Percentiles rank a stretch among this genome's conserved stretches.
Conservation (phyloP, 345 rosid genomes). For the Brassica rapa region DNA sequence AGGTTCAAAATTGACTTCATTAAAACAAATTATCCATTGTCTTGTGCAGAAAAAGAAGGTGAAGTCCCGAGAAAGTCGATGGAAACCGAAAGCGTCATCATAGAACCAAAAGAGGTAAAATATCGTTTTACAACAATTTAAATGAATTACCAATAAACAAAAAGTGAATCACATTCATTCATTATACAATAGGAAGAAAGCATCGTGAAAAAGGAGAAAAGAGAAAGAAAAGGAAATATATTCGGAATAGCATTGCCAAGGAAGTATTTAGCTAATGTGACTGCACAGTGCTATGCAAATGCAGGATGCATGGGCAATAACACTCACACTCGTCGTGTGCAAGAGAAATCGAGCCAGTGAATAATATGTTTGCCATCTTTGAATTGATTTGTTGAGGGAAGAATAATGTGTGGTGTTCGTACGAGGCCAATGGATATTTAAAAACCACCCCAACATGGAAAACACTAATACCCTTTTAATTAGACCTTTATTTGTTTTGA, state of each 20-base stretch:
- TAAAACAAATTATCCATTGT: neutral
- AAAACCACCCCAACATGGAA: neutral
- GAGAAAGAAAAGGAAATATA: slow-evolving; percentile 29
- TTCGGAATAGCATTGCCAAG: slow-evolving; percentile 35
- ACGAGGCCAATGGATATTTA: neutral
- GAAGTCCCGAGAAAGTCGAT: slow-evolving; percentile 28
- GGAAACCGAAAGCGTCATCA: slow-evolving; percentile 29
- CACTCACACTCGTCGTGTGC: slow-evolving; percentile 15
- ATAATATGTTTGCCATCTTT: slow-evolving; percentile 1
- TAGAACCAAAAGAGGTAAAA: slow-evolving; percentile 36
- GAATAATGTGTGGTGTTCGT: slow-evolving; percentile 6
- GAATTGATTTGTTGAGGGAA: slow-evolving; percentile 8
- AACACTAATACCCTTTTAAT: neutral
- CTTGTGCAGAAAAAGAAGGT: slow-evolving; percentile 27
- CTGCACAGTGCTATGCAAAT: slow-evolving; percentile 33
- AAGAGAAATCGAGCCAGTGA: slow-evolving; percentile 19
- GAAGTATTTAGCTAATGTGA: slow-evolving; percentile 36
- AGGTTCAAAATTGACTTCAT: neutral
- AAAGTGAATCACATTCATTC: neutral
- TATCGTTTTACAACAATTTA: neutral
- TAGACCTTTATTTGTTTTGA: slow-evolving; percentile 18
- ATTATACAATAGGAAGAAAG: slow-evolving; percentile 18
- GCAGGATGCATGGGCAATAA: slow-evolving; percentile 43
- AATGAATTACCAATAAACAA: neutral
- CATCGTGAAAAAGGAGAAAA: slow-evolving; percentile 25